A percentile compares a stretch with the other conserved stretches of the same genome.
These are phyloP conservation scores for Pseudozyma thailandica DNA, from an alignment of 1,284 basidiomycete genomes.

Conservation along the genomic window DNA sequence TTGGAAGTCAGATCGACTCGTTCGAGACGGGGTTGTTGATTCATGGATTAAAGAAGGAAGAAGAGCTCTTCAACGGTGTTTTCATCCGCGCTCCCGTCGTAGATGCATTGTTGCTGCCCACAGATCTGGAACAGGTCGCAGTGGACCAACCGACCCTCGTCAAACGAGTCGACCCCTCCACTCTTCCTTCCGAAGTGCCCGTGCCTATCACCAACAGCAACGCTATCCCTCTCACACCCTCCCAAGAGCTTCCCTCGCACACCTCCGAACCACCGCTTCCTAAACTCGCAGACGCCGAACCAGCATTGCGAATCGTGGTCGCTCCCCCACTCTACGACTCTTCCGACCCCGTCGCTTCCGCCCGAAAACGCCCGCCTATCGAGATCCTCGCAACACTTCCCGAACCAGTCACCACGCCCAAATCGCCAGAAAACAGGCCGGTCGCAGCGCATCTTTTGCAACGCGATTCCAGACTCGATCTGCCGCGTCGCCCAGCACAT, in stretches of 20 bases:
- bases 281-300: conserved; percentile 16
- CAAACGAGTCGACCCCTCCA: conserved; percentile 24
- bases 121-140: conserved; percentile 37
- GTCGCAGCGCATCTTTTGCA: conserved; percentile 19
- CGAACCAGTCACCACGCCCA: conserved; percentile 70
- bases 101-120: conserved; percentile 50
- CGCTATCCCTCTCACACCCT: conserved; percentile 24
- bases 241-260: conserved; percentile 8
- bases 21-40: conserved; percentile 84
- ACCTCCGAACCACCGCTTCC: conserved; percentile 16
- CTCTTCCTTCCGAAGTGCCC: conserved; percentile 9
- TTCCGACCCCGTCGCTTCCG: conserved; percentile 22
- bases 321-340: conserved; percentile 52
- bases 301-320: conserved; percentile 38
- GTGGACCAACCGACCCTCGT: conserved; percentile 44
- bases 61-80: conserved; percentile 80
- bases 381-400: conserved; percentile 80
- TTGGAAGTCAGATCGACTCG: conserved; percentile 79
- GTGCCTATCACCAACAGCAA: conserved; percentile 13
- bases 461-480: conserved; percentile 24
- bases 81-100: conserved; percentile 93
- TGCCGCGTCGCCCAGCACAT: conserved; percentile 40
- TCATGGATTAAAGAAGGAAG: conserved; percentile 72
- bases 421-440: conserved; percentile 26
- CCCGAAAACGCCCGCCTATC: conserved; percentile 58